Evolutionary conservation across 495 filamentous ascomycete genomes (phyloP).

Genomic region (Annulohypoxylon maeteangense): DNA sequence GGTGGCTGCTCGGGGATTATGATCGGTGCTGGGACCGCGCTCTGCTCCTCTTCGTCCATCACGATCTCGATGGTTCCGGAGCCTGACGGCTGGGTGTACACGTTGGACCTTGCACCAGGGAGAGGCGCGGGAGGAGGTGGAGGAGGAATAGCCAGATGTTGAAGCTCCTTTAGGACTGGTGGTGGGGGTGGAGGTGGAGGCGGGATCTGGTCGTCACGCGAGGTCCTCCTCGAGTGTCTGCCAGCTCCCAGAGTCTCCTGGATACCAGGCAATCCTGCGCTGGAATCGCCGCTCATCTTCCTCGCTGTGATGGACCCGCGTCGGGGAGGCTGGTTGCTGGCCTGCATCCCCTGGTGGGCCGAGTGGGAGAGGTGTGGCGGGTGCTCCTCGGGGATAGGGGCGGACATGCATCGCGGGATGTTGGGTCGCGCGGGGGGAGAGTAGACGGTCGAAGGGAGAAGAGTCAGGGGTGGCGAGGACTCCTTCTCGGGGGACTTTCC

Average conservation of each 20-base stretch:
- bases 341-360: slow-evolving; percentile 59
- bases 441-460: slow-evolving; percentile 73
- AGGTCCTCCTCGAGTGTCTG: slow-evolving; percentile 48
- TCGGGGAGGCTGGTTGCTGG: slow-evolving; percentile 57
- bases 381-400: slow-evolving; percentile 71
- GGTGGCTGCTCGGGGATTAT: slow-evolving; percentile 23
- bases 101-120: slow-evolving; percentile 47
- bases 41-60: slow-evolving; percentile 69
- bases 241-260: slow-evolving; percentile 70
- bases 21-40: slow-evolving; percentile 37
- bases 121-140: slow-evolving; percentile 74
- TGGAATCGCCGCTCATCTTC: slow-evolving; percentile 52
- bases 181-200: slow-evolving; percentile 65
- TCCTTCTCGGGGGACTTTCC: slow-evolving; percentile 46
- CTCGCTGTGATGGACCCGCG: slow-evolving; percentile 44
- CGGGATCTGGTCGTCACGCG: slow-evolving; percentile 57
- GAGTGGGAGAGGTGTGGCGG: slow-evolving; percentile 57
- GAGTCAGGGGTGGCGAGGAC: slow-evolving; percentile 45
- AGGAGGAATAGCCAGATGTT: slow-evolving; percentile 77
- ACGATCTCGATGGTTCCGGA: slow-evolving; percentile 78
- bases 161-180: slow-evolving; percentile 82
- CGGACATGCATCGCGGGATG: slow-evolving; percentile 76
- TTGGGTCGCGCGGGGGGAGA: slow-evolving; percentile 65
- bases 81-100: slow-evolving; percentile 58
- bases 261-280: slow-evolving; percentile 58